A percentile compares a stretch with the other conserved stretches of the same genome.
Evolutionary conservation across 352 stramenopile genomes (phyloP).

Genomic region (Pythium plurisporium): DNA sequence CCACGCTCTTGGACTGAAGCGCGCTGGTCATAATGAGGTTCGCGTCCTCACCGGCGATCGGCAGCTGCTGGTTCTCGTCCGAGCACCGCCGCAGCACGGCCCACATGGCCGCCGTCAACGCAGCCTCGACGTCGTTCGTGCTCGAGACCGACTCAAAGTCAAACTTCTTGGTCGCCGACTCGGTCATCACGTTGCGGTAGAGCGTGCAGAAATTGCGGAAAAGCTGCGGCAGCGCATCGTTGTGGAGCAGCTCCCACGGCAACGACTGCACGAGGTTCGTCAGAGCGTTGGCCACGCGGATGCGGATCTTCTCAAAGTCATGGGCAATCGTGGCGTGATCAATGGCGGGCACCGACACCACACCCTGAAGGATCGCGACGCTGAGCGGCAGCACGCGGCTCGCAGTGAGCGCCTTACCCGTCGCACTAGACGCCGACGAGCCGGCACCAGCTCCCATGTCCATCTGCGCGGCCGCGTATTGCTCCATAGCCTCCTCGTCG

Average conservation of each 20-base stretch:
- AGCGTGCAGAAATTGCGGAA: slow-evolving; percentile 78
- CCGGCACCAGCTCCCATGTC: slow-evolving; percentile 25
- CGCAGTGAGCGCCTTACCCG: slow-evolving; percentile 33
- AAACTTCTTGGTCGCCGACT: slow-evolving; percentile 32
- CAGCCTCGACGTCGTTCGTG: slow-evolving; percentile 60
- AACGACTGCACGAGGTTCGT: slow-evolving; percentile 77
- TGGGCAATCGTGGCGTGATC: slow-evolving; percentile 37
- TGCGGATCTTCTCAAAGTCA: slow-evolving; percentile 81
- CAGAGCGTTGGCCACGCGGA: slow-evolving; percentile 72
- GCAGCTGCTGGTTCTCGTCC: slow-evolving; percentile 44
- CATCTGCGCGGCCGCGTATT: slow-evolving; percentile 67
- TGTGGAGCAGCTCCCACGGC: slow-evolving; percentile 45
- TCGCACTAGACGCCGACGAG: slow-evolving; percentile 12
- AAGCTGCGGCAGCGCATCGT: slow-evolving; percentile 58
- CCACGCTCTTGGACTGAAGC: slow-evolving; percentile 52
- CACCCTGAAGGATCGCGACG: slow-evolving; percentile 67
- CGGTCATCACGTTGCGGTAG: slow-evolving; percentile 57
- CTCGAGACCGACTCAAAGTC: slow-evolving; percentile 33
- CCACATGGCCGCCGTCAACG: slow-evolving; percentile 67
- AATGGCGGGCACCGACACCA: slow-evolving; percentile 68
- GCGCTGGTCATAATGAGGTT: slow-evolving; percentile 64
- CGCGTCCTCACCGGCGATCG: slow-evolving; percentile 54
- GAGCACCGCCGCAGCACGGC: slow-evolving; percentile 61
- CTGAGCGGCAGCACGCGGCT: slow-evolving; percentile 52
- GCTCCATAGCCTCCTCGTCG: slow-evolving; percentile 86